Base-by-base conservation (phyloP, 1,284 basidiomycete species). In the Schizophyllum amplum region DNA sequence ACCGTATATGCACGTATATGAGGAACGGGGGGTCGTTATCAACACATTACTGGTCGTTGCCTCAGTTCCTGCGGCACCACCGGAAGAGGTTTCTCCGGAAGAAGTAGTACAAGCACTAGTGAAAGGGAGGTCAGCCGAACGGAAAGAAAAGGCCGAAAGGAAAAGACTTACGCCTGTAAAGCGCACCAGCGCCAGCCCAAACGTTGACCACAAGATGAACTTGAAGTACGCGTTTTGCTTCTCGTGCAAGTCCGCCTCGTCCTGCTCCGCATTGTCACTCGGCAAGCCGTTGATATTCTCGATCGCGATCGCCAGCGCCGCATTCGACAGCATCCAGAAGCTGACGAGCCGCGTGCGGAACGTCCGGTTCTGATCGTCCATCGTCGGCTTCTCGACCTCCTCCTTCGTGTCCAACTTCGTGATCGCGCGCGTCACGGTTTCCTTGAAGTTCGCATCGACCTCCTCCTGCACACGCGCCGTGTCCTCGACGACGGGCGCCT, bases 291-390 rank as follows among this genome's bases (percentile, higher is more conserved):
- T 92, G 63, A 94, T 75, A 62, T 89, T 93, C 70, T 90, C 84
- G 59, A 97, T 92, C 17, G 89, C 84, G 55, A 96, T 81, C 9
- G 91, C 86, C 17, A 97, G 75, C 3, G 71, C 78, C 21, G 89
- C 90, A 67, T 96, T 96, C 9, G 82, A 72, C 57, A 95, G 72
- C 81, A 96, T 90, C 94, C 94, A 96, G 57, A 81, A 76, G 1
- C 87, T 83, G 53, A 95, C 91, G 6, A 94, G 77, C 61, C 91
- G 86, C 1, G 93, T 95, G 61, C 94, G 86, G 87, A 96, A 97
- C 1, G 94, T 95, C 74, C 87, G 91, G 76, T 96, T 96, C 71
- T 88, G 79, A 67, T 94, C 92, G 67, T 97, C 94, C 81, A 90
- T 81, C 13, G 85, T 95, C 0, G 94, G 93, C 69, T 87, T 88